Evolutionary conservation across 1,284 basidiomycete genomes (phyloP), one percentile per base, ranked within the genome.

Genomic region (Cerrena zonata): DNA sequence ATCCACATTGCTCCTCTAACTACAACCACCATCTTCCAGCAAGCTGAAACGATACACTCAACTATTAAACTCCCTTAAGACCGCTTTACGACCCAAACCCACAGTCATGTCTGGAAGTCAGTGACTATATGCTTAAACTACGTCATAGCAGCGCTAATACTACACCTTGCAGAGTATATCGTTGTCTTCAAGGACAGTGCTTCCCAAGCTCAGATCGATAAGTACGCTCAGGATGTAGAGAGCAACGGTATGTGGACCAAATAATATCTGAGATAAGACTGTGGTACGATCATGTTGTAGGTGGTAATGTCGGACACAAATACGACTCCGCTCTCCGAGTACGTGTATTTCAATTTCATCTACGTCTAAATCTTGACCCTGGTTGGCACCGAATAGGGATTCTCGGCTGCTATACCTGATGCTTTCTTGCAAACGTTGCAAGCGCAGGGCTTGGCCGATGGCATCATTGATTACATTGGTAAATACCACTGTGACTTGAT

Each of bases 181-280:
- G 74, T 83, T 40, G 72, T 79, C n/a, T 82, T 82, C 70, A 82
- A 82, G 61, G 65, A 75, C 10, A 49, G 52, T 40, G 76, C 70
- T 47, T 62, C 73, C n/a, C 45, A 65, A 27, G 72, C 70, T 1
- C 61, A 74, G 47, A 69, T 84, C 41, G 57, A 76, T 36, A 58
- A 76, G 49, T 77, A 75, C 53, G 70, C 61, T 2, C 52, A 65
- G 0, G 63, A 72, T 3, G 69, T 83, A 11, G 60, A 63, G 26
- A 55, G 54, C 5, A 71, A 72, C 49, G 78, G 79, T 70, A 49
- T 25, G n/a, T n/a, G n/a, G n/a, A n/a, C n/a, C n/a, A n/a, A n/a
- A n/a, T n/a, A n/a, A n/a, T n/a, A n/a, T n/a, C n/a, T n/a, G n/a
- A n/a, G n/a, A n/a, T n/a, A n/a, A n/a, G n/a, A n/a, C n/a, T 60